Evolutionary conservation across 208 protist species (phyloP).

Genomic region (Leishmania lainsoni): DNA sequence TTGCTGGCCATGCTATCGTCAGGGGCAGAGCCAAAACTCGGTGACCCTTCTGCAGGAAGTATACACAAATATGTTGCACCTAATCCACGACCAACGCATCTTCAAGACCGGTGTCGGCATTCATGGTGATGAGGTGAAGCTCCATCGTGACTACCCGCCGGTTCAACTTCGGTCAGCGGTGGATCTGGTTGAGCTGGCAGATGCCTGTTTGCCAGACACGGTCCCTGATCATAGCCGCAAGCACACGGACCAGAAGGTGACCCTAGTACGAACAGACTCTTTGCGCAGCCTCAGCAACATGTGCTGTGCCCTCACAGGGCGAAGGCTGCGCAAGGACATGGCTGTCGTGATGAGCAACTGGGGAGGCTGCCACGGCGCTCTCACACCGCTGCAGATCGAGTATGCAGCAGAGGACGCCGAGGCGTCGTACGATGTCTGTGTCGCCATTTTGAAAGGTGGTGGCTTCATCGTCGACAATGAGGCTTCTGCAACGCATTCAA

Average conservation of each 20-base stretch:
- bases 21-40: conserved; percentile 28
- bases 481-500: neutral
- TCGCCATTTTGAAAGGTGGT: conserved; percentile 37
- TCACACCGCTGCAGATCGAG: conserved; percentile 55
- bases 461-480: conserved; percentile 10
- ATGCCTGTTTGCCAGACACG: conserved; percentile 25
- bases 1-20: conserved; percentile 36
- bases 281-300: conserved; percentile 53
- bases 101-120: conserved; percentile 60
- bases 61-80: conserved; percentile 19
- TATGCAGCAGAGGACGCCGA: conserved; percentile 65
- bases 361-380: conserved; percentile 48
- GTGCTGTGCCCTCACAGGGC: conserved; percentile 32
- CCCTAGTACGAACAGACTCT: conserved; percentile 15
- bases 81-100: conserved; percentile 34
- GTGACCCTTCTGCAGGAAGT: conserved; percentile 22
- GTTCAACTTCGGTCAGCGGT: conserved; percentile 32
- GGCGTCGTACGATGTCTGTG: conserved; percentile 54
- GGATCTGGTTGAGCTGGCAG: conserved; percentile 45
- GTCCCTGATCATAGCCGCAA: conserved; percentile 3
- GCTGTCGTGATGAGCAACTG: conserved; percentile 58
- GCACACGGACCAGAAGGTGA: neutral
- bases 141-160: conserved; percentile 49
- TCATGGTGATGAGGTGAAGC: conserved; percentile 53
- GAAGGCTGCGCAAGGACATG: conserved; percentile 47